Percentiles rank a stretch among this genome's conserved stretches.
Conservation (phyloP, 768 basidiomycete species). For the Rhodotorula diobovata region DNA sequence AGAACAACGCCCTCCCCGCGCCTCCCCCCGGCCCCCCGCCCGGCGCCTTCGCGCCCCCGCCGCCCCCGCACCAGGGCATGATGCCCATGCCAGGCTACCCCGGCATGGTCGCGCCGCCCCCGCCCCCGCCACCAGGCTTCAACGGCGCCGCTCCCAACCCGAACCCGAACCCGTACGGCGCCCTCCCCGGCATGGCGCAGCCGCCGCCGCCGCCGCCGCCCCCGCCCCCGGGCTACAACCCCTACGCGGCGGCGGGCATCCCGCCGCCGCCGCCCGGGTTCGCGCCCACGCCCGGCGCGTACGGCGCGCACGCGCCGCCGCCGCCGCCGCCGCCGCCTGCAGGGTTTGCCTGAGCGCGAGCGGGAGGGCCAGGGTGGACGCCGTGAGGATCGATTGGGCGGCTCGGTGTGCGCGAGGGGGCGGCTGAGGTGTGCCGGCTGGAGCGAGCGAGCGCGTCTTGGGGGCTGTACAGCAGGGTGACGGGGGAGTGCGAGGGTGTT, state of each 20-base stretch:
- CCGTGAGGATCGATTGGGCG: too few relatives aligned
- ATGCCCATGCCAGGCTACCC: neutral
- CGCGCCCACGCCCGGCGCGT: neutral
- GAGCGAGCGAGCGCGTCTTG: too few relatives aligned
- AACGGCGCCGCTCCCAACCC: neutral
- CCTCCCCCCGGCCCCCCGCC: slow-evolving; percentile 50
- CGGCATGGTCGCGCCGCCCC: neutral
- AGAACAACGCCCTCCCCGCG: slow-evolving; percentile 70
- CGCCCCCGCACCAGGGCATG: neutral
- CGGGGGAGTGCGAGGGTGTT: too few relatives aligned
- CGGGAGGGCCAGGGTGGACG: neutral
- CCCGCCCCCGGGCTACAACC: slow-evolving; percentile 26
- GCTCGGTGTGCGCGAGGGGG: too few relatives aligned
- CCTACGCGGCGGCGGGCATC: slow-evolving; percentile 11
- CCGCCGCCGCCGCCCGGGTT: slow-evolving; percentile 31
- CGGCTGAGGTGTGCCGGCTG: too few relatives aligned
- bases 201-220: slow-evolving; percentile 4
- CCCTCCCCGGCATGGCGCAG: slow-evolving; percentile 1
- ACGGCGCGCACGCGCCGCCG: slow-evolving; percentile 12
- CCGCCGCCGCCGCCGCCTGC: slow-evolving; percentile 24
- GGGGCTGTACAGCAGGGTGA: too few relatives aligned
- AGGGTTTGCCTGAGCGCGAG: neutral
- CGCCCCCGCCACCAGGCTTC: slow-evolving; percentile 20
- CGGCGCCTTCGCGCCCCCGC: too few relatives aligned
- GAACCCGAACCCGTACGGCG: neutral